A percentile compares a stretch with the other conserved stretches of the same genome.
Evolutionary conservation across 805 yeast species (phyloP).

Genomic region (Yarrowia osloensis): DNA sequence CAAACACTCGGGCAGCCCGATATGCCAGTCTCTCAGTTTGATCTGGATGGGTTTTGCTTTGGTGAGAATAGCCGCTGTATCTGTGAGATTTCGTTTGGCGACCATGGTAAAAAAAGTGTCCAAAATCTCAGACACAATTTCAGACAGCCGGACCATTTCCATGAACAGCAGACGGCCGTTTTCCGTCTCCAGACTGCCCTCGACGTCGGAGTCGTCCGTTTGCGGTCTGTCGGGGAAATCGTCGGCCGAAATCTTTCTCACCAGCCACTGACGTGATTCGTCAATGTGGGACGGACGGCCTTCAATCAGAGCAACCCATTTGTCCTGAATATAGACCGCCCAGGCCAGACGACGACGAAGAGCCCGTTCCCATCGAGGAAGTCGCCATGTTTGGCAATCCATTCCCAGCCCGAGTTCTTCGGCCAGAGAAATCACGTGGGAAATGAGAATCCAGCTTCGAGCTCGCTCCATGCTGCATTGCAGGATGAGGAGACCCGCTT

Average conservation of each 20-base stretch:
- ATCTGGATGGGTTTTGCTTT: slow-evolving; percentile 61
- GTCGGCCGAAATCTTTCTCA: slow-evolving; percentile 62
- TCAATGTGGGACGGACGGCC: slow-evolving; percentile 82
- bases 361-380: slow-evolving; percentile 95
- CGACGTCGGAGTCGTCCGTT: slow-evolving; percentile 45
- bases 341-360: slow-evolving; percentile 85
- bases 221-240: slow-evolving; percentile 72
- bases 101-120: slow-evolving; percentile 70
- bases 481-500: slow-evolving; percentile 77
- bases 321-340: slow-evolving; percentile 92
- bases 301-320: slow-evolving; percentile 83
- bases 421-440: slow-evolving; percentile 82
- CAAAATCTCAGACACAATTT: slow-evolving; percentile 48
- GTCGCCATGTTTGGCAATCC: slow-evolving; percentile 88
- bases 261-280: slow-evolving; percentile 76
- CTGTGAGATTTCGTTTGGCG: slow-evolving; percentile 57
- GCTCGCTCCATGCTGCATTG: slow-evolving; percentile 61
- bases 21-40: slow-evolving; percentile 44
- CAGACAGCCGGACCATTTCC: slow-evolving; percentile 41
- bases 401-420: slow-evolving; percentile 89
- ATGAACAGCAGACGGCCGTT: slow-evolving; percentile 40
- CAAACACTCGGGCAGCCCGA: slow-evolving; percentile 41
- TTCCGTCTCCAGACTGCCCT: slow-evolving; percentile 60
- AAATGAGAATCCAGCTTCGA: slow-evolving; percentile 81
- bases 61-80: slow-evolving; percentile 67